phyloP scores from a whole-genome alignment of 2,329 filamentous ascomycete genomes.

The Aspergillus sp. region DNA sequence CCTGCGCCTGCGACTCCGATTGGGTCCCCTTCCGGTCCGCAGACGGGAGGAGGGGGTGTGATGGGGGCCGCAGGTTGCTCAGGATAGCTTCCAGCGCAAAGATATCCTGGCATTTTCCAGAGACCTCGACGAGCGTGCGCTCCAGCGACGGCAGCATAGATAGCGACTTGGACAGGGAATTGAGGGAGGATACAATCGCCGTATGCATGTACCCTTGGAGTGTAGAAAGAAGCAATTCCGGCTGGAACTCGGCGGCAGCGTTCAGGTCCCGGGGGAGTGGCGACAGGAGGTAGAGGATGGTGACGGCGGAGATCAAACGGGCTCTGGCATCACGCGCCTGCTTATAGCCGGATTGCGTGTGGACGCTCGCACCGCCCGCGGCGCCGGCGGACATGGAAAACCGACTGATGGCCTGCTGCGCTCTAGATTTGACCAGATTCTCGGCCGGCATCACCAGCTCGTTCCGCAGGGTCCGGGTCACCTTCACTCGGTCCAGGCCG shows the following conservation, averaged over 20 bases:
- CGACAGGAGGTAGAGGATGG: slow-evolving; percentile 78
- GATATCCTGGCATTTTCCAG: slow-evolving; percentile 82
- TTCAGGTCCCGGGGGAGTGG: slow-evolving; percentile 57
- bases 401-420: slow-evolving; percentile 77
- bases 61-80: slow-evolving; percentile 63
- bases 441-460: slow-evolving; percentile 71
- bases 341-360: slow-evolving; percentile 50
- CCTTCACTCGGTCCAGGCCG: slow-evolving; percentile 71
- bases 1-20: neutral
- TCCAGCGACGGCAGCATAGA: slow-evolving; percentile 80
- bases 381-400: slow-evolving; percentile 70
- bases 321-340: slow-evolving; percentile 73
- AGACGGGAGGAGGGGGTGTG: slow-evolving; percentile 61
- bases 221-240: slow-evolving; percentile 70
- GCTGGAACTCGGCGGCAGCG: slow-evolving; percentile 52
- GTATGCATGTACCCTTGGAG: slow-evolving; percentile 81
- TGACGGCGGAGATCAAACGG: slow-evolving; percentile 70
- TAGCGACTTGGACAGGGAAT: slow-evolving; percentile 71
- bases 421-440: slow-evolving; percentile 66
- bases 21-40: slow-evolving; percentile 29
- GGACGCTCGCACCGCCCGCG: slow-evolving; percentile 22
- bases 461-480: slow-evolving; percentile 68
- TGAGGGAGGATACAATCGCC: slow-evolving; percentile 74
- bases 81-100: slow-evolving; percentile 83
- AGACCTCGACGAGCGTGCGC: slow-evolving; percentile 76